Conservation (phyloP, 208 protist species). For the Leishmania major region DNA sequence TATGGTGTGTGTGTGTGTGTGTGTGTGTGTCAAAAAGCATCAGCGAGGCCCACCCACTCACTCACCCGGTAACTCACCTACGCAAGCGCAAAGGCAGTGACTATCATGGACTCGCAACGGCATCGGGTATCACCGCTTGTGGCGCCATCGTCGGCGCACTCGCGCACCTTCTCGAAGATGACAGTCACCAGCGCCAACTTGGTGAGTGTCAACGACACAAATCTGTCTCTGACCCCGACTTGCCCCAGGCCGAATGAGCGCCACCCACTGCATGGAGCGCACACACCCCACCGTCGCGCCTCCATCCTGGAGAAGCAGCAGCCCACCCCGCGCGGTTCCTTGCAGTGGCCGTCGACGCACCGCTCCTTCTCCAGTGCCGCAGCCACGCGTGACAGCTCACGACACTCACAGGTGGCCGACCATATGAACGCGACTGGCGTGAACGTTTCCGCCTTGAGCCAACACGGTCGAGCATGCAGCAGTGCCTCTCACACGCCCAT, state of each 20-base stretch:
- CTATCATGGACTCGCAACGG: neutral
- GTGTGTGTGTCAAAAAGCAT: neutral
- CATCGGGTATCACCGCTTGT: slow-evolving; percentile 12
- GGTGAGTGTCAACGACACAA: slow-evolving; percentile 15
- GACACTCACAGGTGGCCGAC: slow-evolving; percentile 29
- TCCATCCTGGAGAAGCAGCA: slow-evolving; percentile 31
- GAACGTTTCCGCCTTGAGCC: neutral
- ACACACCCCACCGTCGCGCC: slow-evolving; percentile 22
- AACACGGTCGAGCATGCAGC: slow-evolving; percentile 14
- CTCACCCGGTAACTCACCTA: neutral
- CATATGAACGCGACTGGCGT: slow-evolving; percentile 7
- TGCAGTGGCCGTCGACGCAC: slow-evolving; percentile 49
- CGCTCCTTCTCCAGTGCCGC: slow-evolving; percentile 41
- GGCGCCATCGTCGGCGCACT: slow-evolving; percentile 2
- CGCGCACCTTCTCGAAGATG: slow-evolving; percentile 17
- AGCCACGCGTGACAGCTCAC: slow-evolving; percentile 42
- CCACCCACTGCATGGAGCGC: neutral
- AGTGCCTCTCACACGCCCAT: slow-evolving; percentile 27
- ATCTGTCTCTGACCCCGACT: neutral
- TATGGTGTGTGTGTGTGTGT: no score
- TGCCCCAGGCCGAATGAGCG: neutral
- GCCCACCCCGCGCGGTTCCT: slow-evolving; percentile 27
- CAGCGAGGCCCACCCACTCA: neutral
- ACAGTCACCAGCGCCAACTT: slow-evolving; percentile 27
- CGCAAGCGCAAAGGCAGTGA: neutral